These are phyloP conservation scores for Phyllosticta capitalensis DNA, from an alignment of 2,329 filamentous ascomycete species.

Conservation along the genomic window DNA sequence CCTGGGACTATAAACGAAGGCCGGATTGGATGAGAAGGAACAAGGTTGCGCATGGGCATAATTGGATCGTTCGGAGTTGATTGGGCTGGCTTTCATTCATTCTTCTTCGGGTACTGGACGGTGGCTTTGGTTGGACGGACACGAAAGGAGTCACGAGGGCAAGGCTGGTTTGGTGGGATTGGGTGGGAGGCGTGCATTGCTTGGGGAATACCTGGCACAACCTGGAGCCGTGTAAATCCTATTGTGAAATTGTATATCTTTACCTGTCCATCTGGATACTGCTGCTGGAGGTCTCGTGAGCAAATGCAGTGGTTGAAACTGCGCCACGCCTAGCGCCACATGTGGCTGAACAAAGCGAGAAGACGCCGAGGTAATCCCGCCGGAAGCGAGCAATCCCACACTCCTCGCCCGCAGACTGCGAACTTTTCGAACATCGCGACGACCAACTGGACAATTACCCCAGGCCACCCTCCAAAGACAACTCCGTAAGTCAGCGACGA, in stretches of 20 bases:
- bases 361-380: not conserved
- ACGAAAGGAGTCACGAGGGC: not conserved
- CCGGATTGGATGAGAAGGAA: not conserved
- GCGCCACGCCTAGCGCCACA: not conserved
- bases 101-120: not conserved
- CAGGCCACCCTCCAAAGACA: conserved; percentile 3
- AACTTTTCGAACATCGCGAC: conserved; percentile 7
- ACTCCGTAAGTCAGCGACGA: not conserved
- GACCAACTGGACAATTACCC: conserved; percentile 7
- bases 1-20: not conserved
- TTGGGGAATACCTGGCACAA: not conserved
- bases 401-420: not conserved
- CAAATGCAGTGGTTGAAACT: no score
- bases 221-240: not conserved
- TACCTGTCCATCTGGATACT: not conserved
- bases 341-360: not conserved
- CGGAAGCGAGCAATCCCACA: conserved; percentile 9
- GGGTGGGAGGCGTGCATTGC: not conserved
- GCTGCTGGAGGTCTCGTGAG: not conserved
- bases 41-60: not conserved
- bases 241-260: not conserved
- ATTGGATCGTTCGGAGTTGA: not conserved
- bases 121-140: not conserved
- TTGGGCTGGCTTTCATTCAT: not conserved
- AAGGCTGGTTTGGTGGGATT: not conserved